Evolutionary conservation across 1,284 basidiomycete genomes (phyloP).

Genomic region (Bondarzewia mesenterica): DNA sequence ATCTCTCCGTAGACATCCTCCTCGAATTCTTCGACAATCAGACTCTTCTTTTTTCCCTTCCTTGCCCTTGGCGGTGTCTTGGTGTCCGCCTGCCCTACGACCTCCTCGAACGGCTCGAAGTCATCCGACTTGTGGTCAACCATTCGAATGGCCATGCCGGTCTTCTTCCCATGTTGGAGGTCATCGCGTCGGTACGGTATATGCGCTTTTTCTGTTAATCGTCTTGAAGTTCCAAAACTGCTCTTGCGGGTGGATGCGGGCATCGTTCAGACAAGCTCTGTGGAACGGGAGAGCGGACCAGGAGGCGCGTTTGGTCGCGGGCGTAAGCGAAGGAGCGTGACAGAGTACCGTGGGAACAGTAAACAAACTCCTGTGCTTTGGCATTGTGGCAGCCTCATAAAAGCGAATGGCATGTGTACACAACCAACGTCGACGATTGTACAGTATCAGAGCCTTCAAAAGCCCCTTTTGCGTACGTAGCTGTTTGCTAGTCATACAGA

Average conservation of each 20-base stretch:
- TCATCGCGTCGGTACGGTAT: conserved; percentile 71
- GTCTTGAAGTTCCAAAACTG: conserved; percentile 21
- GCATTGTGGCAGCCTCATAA: too few relatives aligned
- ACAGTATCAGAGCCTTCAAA: too few relatives aligned
- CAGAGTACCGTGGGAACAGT: conserved; percentile 10
- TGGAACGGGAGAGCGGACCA: neutral
- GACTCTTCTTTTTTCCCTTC: conserved; percentile 31
- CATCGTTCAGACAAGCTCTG: conserved; percentile 13
- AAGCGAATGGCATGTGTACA: too few relatives aligned
- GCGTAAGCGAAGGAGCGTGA: neutral
- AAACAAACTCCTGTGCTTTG: conserved; percentile 6
- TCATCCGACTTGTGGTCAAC: conserved; percentile 74
- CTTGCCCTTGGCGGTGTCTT: conserved; percentile 46
- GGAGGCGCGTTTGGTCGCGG: neutral
- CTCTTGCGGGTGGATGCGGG: conserved; percentile 28
- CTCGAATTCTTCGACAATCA: conserved; percentile 27
- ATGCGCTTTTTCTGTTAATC: conserved; percentile 37
- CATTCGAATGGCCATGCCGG: conserved; percentile 57
- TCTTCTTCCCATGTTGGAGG: conserved; percentile 67
- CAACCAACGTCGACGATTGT: too few relatives aligned
- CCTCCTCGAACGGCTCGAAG: conserved; percentile 73
- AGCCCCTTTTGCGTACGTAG: too few relatives aligned
- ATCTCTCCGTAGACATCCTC: conserved; percentile 58
- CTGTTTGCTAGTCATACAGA: neutral
- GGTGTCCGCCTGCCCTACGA: conserved; percentile 64